Evolutionary conservation across 306 rosid species (phyloP), one percentile per base, ranked within the genome.

Genomic region (Lathyrus aphaca): DNA sequence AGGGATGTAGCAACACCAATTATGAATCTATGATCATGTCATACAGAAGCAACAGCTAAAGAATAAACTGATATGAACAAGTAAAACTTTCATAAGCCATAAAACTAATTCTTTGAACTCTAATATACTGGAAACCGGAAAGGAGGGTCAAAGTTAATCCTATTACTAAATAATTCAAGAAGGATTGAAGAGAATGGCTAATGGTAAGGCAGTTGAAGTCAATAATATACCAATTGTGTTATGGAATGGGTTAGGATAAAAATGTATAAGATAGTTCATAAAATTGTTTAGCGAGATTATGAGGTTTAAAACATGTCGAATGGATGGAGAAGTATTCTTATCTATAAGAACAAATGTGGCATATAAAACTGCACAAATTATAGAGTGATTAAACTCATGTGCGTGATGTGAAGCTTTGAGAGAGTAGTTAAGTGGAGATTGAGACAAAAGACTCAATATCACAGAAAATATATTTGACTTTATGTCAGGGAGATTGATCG

Each of bases 241-340:
- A 53, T 10, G 35, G 32, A 46, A 21, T 8, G 59, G 32, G 8
- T 10, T 21, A 53, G 15, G 59, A 21, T 16, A 16, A 25, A 49
- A 49, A 53, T 27, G 62, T 38, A 56, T 56, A 29, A 56, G 62
- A 56, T 56, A 56, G 39, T 4, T 56, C 62, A 27, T 25, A 27
- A 14, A 27, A 40, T 56, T 56, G 38, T 56, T 14, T 56, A 59
- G 15, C 6, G 8, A 29, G 21, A 30, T 29, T 30, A 13, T 30
- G 43, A n/a, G 21, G 64, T 1, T 15, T 15, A 32, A 30, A 58
- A 30, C 15, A 32, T 30, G 64, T 58, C 0, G 10, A 54, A 23
- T 53, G 58, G 32, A 53, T 10, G 58, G 32, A 51, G 27, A 19
- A 51, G n/a, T 51, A 54, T 8, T 23, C 15, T 54, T 54, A 54